phyloP scores from a whole-genome alignment of 768 basidiomycete species.

The Kwoniella pini region DNA sequence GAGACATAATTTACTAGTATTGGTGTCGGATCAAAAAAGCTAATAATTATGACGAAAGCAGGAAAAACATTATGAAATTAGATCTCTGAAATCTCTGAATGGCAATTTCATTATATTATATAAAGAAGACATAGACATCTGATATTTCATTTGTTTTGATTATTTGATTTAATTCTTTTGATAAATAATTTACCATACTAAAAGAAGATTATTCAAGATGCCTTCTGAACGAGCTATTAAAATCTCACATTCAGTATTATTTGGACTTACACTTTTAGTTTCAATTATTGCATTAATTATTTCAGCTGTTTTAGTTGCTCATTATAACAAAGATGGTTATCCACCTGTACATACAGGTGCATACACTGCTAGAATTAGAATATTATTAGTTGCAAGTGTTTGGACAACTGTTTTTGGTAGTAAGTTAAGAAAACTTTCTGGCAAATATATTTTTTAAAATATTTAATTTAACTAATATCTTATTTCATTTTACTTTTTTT shows the following conservation, averaged over 20 bases:
- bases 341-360: conserved; percentile 33
- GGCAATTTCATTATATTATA: background rate
- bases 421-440: conserved; percentile 36
- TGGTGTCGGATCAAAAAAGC: background rate
- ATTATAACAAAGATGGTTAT: conserved; percentile 42
- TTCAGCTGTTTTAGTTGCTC: conserved; percentile 40
- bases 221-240: conserved; percentile 43
- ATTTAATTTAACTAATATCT: too few species aligned
- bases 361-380: conserved; percentile 54
- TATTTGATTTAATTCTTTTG: too few species aligned
- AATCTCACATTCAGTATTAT: conserved; percentile 44
- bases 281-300: conserved; percentile 52
- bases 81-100: background rate
- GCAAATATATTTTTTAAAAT: background rate
- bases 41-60: background rate
- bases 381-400: conserved; percentile 47
- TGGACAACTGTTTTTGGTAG: conserved; percentile 45
- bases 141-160: too few species aligned
- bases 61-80: background rate
- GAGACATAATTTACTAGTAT: background rate
- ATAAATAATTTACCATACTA: too few species aligned
- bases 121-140: too few species aligned
- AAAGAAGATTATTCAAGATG: conserved; percentile 21
- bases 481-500: too few species aligned
- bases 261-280: conserved; percentile 40